phyloP scores from a whole-genome alignment of 352 stramenopile genomes.

The Globisporangium echinulatum region DNA sequence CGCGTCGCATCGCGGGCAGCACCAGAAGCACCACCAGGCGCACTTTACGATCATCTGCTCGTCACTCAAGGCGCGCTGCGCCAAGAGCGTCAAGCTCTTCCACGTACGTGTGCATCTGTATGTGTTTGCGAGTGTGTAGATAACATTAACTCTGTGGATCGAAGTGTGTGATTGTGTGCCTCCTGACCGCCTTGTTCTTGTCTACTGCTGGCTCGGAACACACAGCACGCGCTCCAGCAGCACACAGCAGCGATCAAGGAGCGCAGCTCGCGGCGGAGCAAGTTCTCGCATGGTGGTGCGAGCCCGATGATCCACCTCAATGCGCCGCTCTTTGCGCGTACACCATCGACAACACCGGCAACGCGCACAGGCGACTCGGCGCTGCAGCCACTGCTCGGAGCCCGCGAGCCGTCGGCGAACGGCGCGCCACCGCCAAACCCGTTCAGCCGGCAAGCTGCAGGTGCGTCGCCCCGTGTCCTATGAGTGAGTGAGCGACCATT shows the following conservation, averaged over 20 bases:
- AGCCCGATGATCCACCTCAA: slow-evolving; percentile 79
- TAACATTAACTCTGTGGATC: neutral
- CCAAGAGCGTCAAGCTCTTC: slow-evolving; percentile 76
- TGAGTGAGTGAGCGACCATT: too few species aligned
- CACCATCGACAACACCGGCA: slow-evolving; percentile 14
- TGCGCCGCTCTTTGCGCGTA: slow-evolving; percentile 64
- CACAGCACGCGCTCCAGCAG: slow-evolving; percentile 55
- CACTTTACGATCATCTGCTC: slow-evolving; percentile 76
- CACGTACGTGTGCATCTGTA: slow-evolving; percentile 37
- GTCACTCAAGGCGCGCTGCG: slow-evolving; percentile 74
- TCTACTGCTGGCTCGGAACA: too few species aligned
- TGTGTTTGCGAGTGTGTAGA: neutral
- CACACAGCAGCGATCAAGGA: slow-evolving; percentile 66
- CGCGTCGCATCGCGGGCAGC: slow-evolving; percentile 34
- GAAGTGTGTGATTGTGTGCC: slow-evolving; percentile 1
- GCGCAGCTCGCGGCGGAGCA: slow-evolving; percentile 67
- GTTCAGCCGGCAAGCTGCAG: slow-evolving; percentile 19
- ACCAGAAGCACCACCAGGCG: slow-evolving; percentile 68
- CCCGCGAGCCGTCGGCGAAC: slow-evolving; percentile 1
- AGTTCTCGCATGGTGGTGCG: slow-evolving; percentile 69
- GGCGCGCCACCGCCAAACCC: slow-evolving; percentile 8
- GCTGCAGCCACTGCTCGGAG: slow-evolving; percentile 16
- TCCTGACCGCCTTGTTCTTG: too few species aligned
- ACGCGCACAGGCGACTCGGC: slow-evolving; percentile 16
- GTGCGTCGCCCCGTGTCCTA: neutral